phyloP scores from a whole-genome alignment of 305 asterid genomes.

The Solanum hybrid region DNA sequence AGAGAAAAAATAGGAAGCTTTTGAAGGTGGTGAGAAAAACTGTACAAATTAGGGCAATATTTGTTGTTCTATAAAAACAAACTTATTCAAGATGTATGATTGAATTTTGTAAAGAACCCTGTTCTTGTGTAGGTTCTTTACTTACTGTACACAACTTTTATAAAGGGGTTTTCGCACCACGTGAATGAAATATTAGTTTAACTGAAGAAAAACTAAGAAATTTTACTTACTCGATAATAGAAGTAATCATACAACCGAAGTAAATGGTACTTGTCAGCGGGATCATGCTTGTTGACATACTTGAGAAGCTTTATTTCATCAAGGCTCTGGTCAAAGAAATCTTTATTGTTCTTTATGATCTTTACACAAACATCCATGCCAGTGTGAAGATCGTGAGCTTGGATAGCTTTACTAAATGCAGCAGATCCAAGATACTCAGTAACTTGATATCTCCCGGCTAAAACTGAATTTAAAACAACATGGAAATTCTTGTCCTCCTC shows the following conservation, averaged over 20 bases:
- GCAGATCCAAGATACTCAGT: conserved; percentile 99
- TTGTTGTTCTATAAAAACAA: neutral
- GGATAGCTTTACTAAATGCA: conserved; percentile 98
- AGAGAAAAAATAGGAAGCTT: neutral
- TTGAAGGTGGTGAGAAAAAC: neutral
- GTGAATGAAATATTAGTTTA: neutral
- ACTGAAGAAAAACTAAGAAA: conserved; percentile 6
- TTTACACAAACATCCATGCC: conserved; percentile 97
- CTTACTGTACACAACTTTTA: neutral
- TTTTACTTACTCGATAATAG: conserved; percentile 78
- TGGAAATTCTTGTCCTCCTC: conserved; percentile 97
- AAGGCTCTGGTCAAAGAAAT: conserved; percentile 96
- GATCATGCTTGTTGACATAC: conserved; percentile 93
- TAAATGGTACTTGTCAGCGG: conserved; percentile 89
- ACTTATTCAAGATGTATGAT: neutral
- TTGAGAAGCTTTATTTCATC: conserved; percentile 98
- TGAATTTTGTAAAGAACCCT: neutral
- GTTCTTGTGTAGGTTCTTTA: neutral
- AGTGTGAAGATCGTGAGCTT: conserved; percentile 98
- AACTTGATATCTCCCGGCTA: conserved; percentile 99
- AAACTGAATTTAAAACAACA: conserved; percentile 79
- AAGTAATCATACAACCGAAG: conserved; percentile 95
- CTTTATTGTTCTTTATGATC: conserved; percentile 93
- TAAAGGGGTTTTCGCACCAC: neutral
- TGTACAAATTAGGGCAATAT: neutral